Percentiles rank a stretch among this genome's conserved stretches.
These are phyloP conservation scores for Neofusicoccum parvum DNA, from an alignment of 2,329 filamentous ascomycete genomes.

Conservation along the genomic window DNA sequence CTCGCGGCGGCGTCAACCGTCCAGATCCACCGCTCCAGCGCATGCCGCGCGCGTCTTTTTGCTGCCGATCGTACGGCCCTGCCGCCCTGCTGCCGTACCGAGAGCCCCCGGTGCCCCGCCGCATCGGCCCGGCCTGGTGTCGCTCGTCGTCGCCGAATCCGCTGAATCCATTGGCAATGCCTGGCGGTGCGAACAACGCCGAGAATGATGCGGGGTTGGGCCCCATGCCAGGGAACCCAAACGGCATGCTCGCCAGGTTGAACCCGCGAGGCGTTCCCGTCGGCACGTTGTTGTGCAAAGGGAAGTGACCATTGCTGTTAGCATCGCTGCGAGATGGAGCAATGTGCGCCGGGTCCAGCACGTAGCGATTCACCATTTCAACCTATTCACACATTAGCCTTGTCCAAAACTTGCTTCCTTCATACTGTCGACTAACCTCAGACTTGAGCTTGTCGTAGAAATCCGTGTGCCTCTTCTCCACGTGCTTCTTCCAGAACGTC, in stretches of 20 bases:
- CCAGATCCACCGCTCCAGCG: constrained; percentile 50
- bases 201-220: constrained; percentile 38
- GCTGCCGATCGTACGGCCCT: constrained; percentile 45
- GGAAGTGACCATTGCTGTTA: constrained; percentile 95
- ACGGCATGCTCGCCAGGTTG: constrained; percentile 73
- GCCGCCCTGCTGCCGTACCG: constrained; percentile 40
- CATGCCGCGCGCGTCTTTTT: constrained; percentile 47
- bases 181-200: constrained; percentile 52
- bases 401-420: neutral
- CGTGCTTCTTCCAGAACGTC: constrained; percentile 96
- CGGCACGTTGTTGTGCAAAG: constrained; percentile 73
- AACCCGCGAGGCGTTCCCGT: constrained; percentile 90
- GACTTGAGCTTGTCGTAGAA: constrained; percentile 80
- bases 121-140: constrained; percentile 47
- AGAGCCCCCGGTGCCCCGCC: constrained; percentile 34
- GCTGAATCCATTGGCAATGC: constrained; percentile 54
- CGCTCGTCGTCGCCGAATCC: constrained; percentile 54
- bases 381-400: constrained; percentile 58
- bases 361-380: constrained; percentile 88
- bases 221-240: constrained; percentile 59
- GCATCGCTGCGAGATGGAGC: constrained; percentile 90
- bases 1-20: constrained; percentile 50
- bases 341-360: constrained; percentile 91
- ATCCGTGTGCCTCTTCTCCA: constrained; percentile 91
- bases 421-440: constrained; percentile 65